phyloP scores from a whole-genome alignment of 148 eudicot species.

The Selenicereus undatus region DNA sequence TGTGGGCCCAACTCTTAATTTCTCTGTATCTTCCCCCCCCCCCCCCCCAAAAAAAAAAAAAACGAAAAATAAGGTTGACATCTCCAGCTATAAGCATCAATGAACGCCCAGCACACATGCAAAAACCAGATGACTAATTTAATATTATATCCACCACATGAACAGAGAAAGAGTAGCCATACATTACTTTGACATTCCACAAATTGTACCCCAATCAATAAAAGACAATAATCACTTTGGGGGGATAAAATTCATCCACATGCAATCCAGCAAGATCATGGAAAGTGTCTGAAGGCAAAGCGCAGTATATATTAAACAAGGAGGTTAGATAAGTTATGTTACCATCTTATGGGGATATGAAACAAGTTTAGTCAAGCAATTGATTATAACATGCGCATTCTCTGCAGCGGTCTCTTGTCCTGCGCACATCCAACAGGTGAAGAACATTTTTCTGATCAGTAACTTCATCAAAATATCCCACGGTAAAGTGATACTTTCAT shows the following conservation, averaged over 20 bases:
- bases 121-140: neutral
- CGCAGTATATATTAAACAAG: neutral
- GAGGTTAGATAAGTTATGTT: slow-evolving; percentile 18
- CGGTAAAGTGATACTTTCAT: neutral
- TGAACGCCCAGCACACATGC: too few relatives aligned
- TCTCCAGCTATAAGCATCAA: too few relatives aligned
- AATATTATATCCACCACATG: neutral
- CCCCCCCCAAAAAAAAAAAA: too few relatives aligned
- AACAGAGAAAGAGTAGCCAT: neutral
- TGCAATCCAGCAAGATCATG: neutral
- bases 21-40: too few relatives aligned
- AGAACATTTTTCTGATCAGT: neutral
- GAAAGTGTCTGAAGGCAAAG: neutral
- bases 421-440: slow-evolving; percentile 31
- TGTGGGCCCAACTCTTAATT: too few relatives aligned
- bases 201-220: neutral
- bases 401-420: slow-evolving; percentile 67
- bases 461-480: neutral
- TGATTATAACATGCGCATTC: slow-evolving; percentile 46
- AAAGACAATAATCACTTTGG: neutral
- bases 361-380: slow-evolving; percentile 53
- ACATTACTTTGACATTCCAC: neutral
- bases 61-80: too few relatives aligned
- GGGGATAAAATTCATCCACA: neutral
- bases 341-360: slow-evolving; percentile 86